Conservation (phyloP, 106 monocot genomes). For the Dioscorea alata region DNA sequence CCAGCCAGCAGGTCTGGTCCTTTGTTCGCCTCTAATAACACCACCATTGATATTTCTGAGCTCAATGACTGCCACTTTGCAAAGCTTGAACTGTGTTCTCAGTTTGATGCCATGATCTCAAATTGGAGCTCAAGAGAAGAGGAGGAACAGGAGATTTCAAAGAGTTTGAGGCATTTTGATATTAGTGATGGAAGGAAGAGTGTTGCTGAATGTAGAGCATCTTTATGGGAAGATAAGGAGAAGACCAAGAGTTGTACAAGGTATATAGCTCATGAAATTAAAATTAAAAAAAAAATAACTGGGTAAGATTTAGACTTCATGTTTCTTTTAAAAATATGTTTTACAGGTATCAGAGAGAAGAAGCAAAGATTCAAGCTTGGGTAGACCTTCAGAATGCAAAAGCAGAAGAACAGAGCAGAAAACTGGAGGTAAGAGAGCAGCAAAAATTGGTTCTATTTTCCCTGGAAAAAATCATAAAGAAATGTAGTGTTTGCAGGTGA, state of each 20-base stretch:
- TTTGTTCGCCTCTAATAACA: slow-evolving; percentile 21
- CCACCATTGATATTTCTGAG: slow-evolving; percentile 48
- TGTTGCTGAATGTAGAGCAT: slow-evolving; percentile 38
- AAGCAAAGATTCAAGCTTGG: slow-evolving; percentile 94
- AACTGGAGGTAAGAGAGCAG: slow-evolving; percentile 64
- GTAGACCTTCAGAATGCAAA: slow-evolving; percentile 84
- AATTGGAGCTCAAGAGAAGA: slow-evolving; percentile 88
- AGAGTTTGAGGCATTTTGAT: slow-evolving; percentile 78
- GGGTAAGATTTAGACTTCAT: background rate
- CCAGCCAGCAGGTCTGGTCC: slow-evolving; percentile 68
- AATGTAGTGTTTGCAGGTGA: slow-evolving; percentile 51
- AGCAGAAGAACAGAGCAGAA: slow-evolving; percentile 81
- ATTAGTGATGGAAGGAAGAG: slow-evolving; percentile 37
- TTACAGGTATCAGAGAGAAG: slow-evolving; percentile 83
- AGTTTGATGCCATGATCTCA: slow-evolving; percentile 44
- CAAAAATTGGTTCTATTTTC: background rate
- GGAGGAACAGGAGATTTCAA: slow-evolving; percentile 83
- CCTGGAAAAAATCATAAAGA: background rate
- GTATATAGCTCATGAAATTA: slow-evolving; percentile 15
- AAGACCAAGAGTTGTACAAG: slow-evolving; percentile 78
- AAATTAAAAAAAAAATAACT: background rate
- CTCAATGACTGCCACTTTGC: slow-evolving; percentile 76
- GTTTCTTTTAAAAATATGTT: background rate
- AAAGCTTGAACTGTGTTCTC: slow-evolving; percentile 55
- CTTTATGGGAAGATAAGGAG: slow-evolving; percentile 83